Percentiles rank a stretch among this genome's conserved stretches.
phyloP scores from a whole-genome alignment of 2,329 filamentous ascomycete genomes.

The Ophiocordyceps australis region DNA sequence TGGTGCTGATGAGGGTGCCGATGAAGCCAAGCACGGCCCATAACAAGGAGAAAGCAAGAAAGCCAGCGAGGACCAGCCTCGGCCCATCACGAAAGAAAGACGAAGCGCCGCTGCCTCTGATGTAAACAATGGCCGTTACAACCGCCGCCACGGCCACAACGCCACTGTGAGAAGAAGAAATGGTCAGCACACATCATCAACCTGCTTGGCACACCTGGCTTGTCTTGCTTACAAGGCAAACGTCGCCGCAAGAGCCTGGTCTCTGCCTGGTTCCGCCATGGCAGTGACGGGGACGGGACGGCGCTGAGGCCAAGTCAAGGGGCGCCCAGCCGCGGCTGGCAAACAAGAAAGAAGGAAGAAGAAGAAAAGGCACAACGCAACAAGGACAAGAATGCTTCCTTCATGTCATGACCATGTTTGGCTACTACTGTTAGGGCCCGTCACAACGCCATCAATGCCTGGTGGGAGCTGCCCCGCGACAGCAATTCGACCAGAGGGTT shows the following conservation, averaged over 20 bases:
- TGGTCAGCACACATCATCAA: conserved; percentile 8
- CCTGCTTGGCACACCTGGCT: background rate
- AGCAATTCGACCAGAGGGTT: conserved; percentile 1
- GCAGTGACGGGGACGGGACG: conserved; percentile 7
- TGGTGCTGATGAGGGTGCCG: conserved; percentile 25
- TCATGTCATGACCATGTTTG: no score
- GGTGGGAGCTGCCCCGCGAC: conserved; percentile 1
- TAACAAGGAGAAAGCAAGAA: conserved; percentile 28
- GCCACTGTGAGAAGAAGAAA: no score
- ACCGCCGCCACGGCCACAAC: conserved; percentile 33
- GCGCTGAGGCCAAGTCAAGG: conserved; percentile 27
- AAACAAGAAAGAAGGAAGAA: conserved; percentile 11
- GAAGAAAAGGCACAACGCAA: conserved; percentile 8
- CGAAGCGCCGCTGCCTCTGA: conserved; percentile 26
- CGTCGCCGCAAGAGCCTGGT: conserved; percentile 31
- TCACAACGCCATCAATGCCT: conserved; percentile 1
- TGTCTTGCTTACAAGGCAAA: conserved; percentile 31
- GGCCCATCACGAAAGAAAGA: conserved; percentile 34
- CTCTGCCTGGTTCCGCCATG: conserved; percentile 26
- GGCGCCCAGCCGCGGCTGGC: no score
- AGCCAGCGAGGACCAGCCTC: conserved; percentile 45
- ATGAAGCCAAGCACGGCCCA: conserved; percentile 36
- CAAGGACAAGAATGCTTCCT: no score
- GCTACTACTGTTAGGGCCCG: no score
- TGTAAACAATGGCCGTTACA: conserved; percentile 24